Evolutionary conservation across 257 asterid genomes (phyloP), one percentile per base, ranked within the genome.

Genomic region (Orobanche coerulescens): DNA sequence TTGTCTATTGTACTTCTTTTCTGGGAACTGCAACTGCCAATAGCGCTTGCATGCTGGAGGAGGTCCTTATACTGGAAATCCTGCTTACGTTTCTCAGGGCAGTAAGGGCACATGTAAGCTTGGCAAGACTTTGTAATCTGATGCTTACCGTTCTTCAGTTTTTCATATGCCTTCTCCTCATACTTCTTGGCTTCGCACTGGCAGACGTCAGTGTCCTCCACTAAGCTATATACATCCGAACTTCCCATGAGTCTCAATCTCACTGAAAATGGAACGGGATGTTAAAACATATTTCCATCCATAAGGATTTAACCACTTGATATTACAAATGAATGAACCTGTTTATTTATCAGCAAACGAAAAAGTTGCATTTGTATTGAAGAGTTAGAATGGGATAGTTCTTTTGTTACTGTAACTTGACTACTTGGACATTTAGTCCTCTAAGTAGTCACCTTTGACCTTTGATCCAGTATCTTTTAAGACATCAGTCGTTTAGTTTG

Each of bases 101-200:
- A 67, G 61, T 47, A 67, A 20, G 72, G 72, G 54, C 72, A 67
- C 40, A 15, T 64, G 71, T 64, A 71, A 20, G 61, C 56, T 34
- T 64, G 58, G 14, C 42, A 61, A 4, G 67, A 57, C 13, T 46
- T 16, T 39, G 36, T 71, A 18, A 71, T 66, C 71, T 48, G 61
- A 54, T 48, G 71, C 18, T 56, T 63, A 13, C 66, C 75, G n/a
- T 64, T 71, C 57, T 64, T 71, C 62, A 71, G 67, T 57, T 64
- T 67, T 57, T 71, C 71, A 20, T 57, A 57, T 3, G 67, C 60
- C 49, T 37, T 57, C 48, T 71, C 75, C 1, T 52, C 57, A 18
- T 64, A 71, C 50, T 64, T 65, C 71, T 71, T 65, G 15, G 67
- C 42, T 48, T 71, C 75, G 24, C 61, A 71, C 40, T 71, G 66